Evolutionary conservation across 495 filamentous ascomycete species (phyloP).

Genomic region (Penicillium macrosclerotiorum): DNA sequence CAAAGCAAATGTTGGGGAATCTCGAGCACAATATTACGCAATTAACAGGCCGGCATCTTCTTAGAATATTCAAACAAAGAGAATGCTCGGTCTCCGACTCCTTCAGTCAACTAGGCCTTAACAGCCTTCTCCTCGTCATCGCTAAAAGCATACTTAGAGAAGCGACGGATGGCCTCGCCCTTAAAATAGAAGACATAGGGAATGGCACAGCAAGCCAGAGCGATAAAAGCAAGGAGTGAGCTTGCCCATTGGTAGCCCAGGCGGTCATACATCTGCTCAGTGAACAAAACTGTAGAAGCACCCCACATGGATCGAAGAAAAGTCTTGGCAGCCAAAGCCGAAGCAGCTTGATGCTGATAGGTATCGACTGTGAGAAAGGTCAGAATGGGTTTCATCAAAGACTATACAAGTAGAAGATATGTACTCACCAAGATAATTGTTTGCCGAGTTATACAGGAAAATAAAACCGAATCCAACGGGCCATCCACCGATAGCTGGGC

Average conservation of each 20-base stretch:
- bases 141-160: slow-evolving; percentile 64
- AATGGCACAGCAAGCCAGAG: slow-evolving; percentile 69
- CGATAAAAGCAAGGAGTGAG: slow-evolving; percentile 66
- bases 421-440: slow-evolving; percentile 64
- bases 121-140: slow-evolving; percentile 45
- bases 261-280: slow-evolving; percentile 72
- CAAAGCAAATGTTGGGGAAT: neutral
- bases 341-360: slow-evolving; percentile 80
- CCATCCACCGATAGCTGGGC: slow-evolving; percentile 68
- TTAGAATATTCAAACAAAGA: too few species aligned
- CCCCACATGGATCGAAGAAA: slow-evolving; percentile 79
- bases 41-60: too few species aligned
- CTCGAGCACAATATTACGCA: neutral
- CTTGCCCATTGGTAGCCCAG: slow-evolving; percentile 76
- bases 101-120: slow-evolving; percentile 19
- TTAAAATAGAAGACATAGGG: slow-evolving; percentile 75
- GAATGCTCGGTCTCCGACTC: neutral
- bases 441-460: slow-evolving; percentile 80
- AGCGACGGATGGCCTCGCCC: slow-evolving; percentile 63
- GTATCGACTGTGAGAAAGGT: slow-evolving; percentile 59
- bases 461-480: slow-evolving; percentile 84
- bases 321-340: slow-evolving; percentile 35
- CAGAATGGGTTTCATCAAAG: too few species aligned
- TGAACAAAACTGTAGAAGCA: slow-evolving; percentile 72
- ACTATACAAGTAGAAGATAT: too few species aligned